phyloP scores from a whole-genome alignment of 148 eudicot genomes.

The Cornus suecica region DNA sequence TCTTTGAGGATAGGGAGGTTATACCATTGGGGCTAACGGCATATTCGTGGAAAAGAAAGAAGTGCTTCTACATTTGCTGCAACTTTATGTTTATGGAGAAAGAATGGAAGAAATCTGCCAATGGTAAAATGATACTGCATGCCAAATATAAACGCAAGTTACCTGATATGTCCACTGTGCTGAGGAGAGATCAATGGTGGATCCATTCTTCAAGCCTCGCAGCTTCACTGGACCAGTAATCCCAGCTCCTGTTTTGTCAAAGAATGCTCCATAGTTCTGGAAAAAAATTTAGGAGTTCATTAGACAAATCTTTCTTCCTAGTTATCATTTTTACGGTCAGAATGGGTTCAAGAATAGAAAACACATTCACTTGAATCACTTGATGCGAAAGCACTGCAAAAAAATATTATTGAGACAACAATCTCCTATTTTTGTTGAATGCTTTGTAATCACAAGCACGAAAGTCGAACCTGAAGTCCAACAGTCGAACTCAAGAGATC shows the following conservation, averaged over 20 bases:
- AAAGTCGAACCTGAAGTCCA: slow-evolving; percentile 72
- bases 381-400: neutral
- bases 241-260: slow-evolving; percentile 68
- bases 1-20: too few relatives aligned
- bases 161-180: slow-evolving; percentile 94
- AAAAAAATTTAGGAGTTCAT: slow-evolving; percentile 1
- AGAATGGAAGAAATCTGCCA: neutral
- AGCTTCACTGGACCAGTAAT: slow-evolving; percentile 74
- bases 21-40: too few relatives aligned
- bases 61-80: neutral
- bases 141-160: slow-evolving; percentile 4
- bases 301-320: slow-evolving; percentile 1
- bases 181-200: slow-evolving; percentile 60
- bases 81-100: neutral
- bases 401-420: neutral
- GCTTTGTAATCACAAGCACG: neutral
- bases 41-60: too few relatives aligned
- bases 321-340: neutral
- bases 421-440: neutral
- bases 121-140: neutral
- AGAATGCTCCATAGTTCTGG: slow-evolving; percentile 90
- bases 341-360: neutral
- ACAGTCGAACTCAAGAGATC: slow-evolving; percentile 94
- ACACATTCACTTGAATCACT: neutral
- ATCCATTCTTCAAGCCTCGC: slow-evolving; percentile 47